Evolutionary conservation across 2,329 filamentous ascomycete species (phyloP), one percentile per base, ranked within the genome.

Genomic region (Exophiala calicioides): DNA sequence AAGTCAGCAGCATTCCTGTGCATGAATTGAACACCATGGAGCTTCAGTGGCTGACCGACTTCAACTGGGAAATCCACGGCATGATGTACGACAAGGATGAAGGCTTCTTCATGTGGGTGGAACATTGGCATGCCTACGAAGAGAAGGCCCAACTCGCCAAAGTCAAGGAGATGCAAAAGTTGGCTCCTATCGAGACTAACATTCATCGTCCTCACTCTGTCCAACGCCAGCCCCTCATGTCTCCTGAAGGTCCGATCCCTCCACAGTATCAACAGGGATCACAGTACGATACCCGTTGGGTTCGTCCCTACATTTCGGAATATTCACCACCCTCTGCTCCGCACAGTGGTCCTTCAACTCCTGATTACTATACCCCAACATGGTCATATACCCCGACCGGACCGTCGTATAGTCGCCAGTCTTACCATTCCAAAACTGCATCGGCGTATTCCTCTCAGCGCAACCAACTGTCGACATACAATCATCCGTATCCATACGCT

Each of bases 1-100:
- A 96, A 64, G 90, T 96, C 41, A 95, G 89, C 68, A 88, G 88
- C 52, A 95, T 96, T 57, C 77, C 84, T 23, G 89, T 95, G 15
- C 71, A 79, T 2, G 89, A 95, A 63, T 77, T 96, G 58, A 95
- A 95, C 71, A 75, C 78, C 50, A 79, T 95, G 66, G 90, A 96
- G 73, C 81, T 85, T 60, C 86, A 94, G 60, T 96, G 90, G 90
- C 78, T 96, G 30, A 77, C 81, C 44, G 83, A 84, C 31, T 93
- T 94, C 65, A 77, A 82, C 58, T 95, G 88, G 85, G 79, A 84
- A 56, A 81, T 96, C 43, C 93, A 95, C 64, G 86, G 93, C 64
- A 90, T 94, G 62, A 82, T 90, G 20, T 80, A 88, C 56, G 80
- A 84, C 60, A 82, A 84, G 63, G 82, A 89, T 62, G 70, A 73